phyloP scores from a whole-genome alignment of 1,284 basidiomycete genomes.

The Ustanciosporium gigantosporum region DNA sequence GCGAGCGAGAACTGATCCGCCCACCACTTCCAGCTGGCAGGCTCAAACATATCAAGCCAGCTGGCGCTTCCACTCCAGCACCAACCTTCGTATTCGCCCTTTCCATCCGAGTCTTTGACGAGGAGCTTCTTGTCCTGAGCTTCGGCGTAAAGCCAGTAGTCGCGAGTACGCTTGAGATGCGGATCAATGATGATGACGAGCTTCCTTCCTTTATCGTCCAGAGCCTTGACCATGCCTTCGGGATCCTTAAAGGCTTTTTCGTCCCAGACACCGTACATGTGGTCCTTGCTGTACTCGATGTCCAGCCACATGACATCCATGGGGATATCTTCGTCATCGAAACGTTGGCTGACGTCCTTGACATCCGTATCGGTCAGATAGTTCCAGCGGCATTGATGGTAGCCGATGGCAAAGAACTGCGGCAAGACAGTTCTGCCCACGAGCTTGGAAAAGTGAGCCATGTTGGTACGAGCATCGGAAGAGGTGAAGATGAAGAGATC shows the following conservation, averaged over 20 bases:
- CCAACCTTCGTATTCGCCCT: slow-evolving; percentile 90
- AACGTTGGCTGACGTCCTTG: slow-evolving; percentile 79
- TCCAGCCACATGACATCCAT: slow-evolving; percentile 98
- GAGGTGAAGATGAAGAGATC: slow-evolving; percentile 93
- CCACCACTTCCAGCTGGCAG: slow-evolving; percentile 89
- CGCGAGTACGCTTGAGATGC: slow-evolving; percentile 81
- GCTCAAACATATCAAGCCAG: slow-evolving; percentile 98
- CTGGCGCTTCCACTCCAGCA: slow-evolving; percentile 95
- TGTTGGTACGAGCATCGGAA: slow-evolving; percentile 77
- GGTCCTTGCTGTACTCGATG: slow-evolving; percentile 85
- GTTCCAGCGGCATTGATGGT: slow-evolving; percentile 99
- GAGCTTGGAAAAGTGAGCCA: slow-evolving; percentile 80
- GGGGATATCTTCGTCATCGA: slow-evolving; percentile 91
- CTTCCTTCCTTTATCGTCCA: slow-evolving; percentile 84
- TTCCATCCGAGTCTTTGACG: slow-evolving; percentile 76
- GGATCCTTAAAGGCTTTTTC: slow-evolving; percentile 89
- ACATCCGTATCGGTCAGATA: slow-evolving; percentile 90
- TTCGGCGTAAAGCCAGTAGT: slow-evolving; percentile 83
- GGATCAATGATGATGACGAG: slow-evolving; percentile 98
- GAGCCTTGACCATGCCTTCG: slow-evolving; percentile 85
- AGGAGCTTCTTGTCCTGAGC: slow-evolving; percentile 79
- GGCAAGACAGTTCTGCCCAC: slow-evolving; percentile 86
- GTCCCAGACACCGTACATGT: slow-evolving; percentile 98
- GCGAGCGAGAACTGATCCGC: slow-evolving; percentile 44
- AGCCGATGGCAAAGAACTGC: slow-evolving; percentile 85